A percentile compares a stretch with the other conserved stretches of the same genome.
Evolutionary conservation across 441 rosid genomes (phyloP).

Genomic region (Gossypium davidsonii): DNA sequence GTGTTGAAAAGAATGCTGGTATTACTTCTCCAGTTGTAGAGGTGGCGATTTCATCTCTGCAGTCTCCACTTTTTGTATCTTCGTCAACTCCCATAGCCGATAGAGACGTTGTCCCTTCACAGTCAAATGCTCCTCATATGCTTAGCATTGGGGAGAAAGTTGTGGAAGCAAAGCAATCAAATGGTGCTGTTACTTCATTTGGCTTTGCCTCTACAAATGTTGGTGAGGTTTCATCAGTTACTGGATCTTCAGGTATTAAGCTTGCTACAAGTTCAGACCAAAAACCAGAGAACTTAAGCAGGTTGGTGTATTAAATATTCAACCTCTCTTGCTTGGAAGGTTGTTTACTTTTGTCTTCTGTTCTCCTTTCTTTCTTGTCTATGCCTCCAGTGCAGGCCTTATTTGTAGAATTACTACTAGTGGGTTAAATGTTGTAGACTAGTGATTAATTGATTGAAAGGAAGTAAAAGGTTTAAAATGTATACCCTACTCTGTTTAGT

Average conservation of each 20-base stretch:
- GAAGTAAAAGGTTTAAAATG: background rate
- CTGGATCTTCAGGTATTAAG: conserved; percentile 23
- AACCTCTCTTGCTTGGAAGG: background rate
- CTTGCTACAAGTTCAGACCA: conserved; percentile 19
- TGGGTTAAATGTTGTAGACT: background rate
- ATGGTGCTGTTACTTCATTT: conserved; percentile 22
- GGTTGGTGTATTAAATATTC: conserved; percentile 28
- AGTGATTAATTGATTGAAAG: background rate
- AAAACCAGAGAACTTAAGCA: conserved; percentile 31
- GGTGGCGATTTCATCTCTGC: conserved; percentile 27
- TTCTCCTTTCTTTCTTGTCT: background rate
- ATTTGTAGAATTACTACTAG: background rate
- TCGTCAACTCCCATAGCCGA: conserved; percentile 27
- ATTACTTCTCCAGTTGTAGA: conserved; percentile 23
- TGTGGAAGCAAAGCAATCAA: conserved; percentile 26
- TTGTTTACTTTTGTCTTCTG: background rate
- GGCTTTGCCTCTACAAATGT: conserved; percentile 19
- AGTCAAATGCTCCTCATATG: conserved; percentile 19
- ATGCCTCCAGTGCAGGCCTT: background rate
- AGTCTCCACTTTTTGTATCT: conserved; percentile 24
- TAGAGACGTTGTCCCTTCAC: conserved; percentile 19
- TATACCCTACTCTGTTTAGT: background rate
- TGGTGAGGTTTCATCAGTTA: conserved; percentile 18
- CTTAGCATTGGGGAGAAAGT: conserved; percentile 27
- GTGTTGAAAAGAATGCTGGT: conserved; percentile 30